Percentiles rank a stretch among this genome's conserved stretches.
Conservation (phyloP, 257 asterid genomes). For the Lycium ferocissimum region DNA sequence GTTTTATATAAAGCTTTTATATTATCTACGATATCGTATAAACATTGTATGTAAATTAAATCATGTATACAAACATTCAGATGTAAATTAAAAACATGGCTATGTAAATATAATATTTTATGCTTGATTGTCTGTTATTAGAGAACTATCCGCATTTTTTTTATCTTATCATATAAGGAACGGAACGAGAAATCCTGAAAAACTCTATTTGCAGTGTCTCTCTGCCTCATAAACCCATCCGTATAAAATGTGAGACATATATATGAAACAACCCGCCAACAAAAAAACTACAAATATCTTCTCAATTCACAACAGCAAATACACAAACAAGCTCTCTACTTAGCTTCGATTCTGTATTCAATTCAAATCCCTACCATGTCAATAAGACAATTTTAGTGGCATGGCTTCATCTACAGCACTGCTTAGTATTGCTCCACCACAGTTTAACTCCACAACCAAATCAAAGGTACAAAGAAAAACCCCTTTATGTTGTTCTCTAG, state of each 20-base stretch:
- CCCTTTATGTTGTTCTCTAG: conserved; percentile 43
- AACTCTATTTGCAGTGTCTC: too few species aligned
- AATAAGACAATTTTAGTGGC: not conserved
- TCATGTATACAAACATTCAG: too few species aligned
- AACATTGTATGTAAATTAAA: too few species aligned
- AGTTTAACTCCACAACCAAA: conserved; percentile 46
- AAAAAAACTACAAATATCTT: not conserved
- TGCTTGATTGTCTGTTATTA: too few species aligned
- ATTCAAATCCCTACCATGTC: not conserved
- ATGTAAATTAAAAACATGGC: too few species aligned
- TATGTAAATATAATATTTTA: too few species aligned
- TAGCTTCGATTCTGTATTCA: not conserved
- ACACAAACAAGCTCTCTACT: not conserved
- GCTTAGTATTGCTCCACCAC: conserved; percentile 56
- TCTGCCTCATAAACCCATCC: not conserved
- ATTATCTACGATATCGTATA: too few species aligned
- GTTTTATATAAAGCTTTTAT: too few species aligned
- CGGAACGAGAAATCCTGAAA: too few species aligned
- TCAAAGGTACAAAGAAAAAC: conserved; percentile 45
- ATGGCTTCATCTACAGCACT: conserved; percentile 64
- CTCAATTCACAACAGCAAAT: not conserved
- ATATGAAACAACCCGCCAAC: conserved; percentile 17
- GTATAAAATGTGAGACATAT: not conserved
- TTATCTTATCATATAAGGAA: too few species aligned
- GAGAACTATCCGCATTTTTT: too few species aligned